Evolutionary conservation across 352 stramenopile species (phyloP).

Genomic region (Globisporangium cystogenes): DNA sequence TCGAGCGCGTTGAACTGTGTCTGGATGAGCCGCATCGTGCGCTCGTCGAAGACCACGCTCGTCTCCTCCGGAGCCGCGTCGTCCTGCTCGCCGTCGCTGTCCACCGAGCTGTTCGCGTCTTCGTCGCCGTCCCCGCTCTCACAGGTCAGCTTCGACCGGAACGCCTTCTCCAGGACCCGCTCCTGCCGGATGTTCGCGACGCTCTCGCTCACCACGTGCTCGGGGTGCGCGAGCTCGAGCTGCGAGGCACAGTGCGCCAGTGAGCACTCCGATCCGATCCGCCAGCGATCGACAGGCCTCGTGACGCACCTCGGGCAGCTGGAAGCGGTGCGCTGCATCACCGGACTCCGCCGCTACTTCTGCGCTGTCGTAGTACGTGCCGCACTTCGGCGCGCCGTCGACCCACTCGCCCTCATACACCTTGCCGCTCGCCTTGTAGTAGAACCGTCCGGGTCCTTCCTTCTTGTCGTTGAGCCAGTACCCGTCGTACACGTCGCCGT

Average conservation of each 20-base stretch:
- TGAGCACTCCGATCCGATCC: too few species aligned
- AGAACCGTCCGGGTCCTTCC: slow-evolving; percentile 78
- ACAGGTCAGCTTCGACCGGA: slow-evolving; percentile 13
- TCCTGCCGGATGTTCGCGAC: slow-evolving; percentile 67
- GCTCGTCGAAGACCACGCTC: slow-evolving; percentile 56
- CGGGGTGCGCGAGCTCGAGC: slow-evolving; percentile 63
- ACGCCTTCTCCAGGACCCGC: slow-evolving; percentile 41
- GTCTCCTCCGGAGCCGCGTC: slow-evolving; percentile 8
- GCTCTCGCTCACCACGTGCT: slow-evolving; percentile 71
- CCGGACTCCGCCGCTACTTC: slow-evolving; percentile 18
- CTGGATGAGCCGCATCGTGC: slow-evolving; percentile 48
- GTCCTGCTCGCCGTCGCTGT: slow-evolving; percentile 5
- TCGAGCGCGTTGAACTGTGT: slow-evolving; percentile 44
- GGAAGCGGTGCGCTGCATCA: slow-evolving; percentile 26
- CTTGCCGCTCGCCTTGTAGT: slow-evolving; percentile 79
- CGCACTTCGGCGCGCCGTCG: slow-evolving; percentile 67
- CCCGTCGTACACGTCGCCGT: slow-evolving; percentile 85
- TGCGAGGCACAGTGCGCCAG: slow-evolving; percentile 11
- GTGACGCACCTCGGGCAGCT: slow-evolving; percentile 47
- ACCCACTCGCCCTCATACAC: slow-evolving; percentile 90
- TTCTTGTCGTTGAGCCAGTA: slow-evolving; percentile 87
- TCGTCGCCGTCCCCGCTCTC: slow-evolving; percentile 8
- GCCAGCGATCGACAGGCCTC: not conserved
- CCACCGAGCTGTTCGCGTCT: slow-evolving; percentile 1
- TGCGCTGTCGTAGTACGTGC: slow-evolving; percentile 46